Evolutionary conservation across 1,284 basidiomycete species (phyloP).

Genomic region (Apiotrichum veenhuisii): DNA sequence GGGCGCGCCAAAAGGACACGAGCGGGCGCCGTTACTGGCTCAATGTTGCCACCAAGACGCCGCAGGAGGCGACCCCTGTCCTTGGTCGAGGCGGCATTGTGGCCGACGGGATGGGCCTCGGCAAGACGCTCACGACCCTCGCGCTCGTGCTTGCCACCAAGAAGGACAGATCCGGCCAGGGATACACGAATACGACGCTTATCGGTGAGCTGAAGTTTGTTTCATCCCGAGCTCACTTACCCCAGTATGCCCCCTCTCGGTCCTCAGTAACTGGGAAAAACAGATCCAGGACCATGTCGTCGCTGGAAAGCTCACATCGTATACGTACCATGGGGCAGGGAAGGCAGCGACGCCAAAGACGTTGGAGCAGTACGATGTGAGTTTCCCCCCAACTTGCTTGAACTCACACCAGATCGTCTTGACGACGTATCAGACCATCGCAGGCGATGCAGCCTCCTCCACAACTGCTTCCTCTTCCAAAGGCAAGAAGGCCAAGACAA

Average conservation of each 20-base stretch:
- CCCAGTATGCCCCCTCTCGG: constrained; percentile 76
- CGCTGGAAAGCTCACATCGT: constrained; percentile 57
- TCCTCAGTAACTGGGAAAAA: constrained; percentile 86
- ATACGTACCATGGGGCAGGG: constrained; percentile 63
- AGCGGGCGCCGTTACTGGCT: constrained; percentile 43
- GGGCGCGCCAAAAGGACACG: constrained; percentile 63
- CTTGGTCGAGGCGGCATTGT: constrained; percentile 79
- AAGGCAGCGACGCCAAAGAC: constrained; percentile 60
- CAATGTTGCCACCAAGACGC: constrained; percentile 73
- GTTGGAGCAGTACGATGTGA: constrained; percentile 62
- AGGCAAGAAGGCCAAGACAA: constrained; percentile 33
- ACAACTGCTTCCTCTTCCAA: constrained; percentile 14
- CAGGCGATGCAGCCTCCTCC: constrained; percentile 23
- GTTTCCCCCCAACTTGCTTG: background rate
- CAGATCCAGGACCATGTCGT: constrained; percentile 75
- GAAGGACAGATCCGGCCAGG: constrained; percentile 55
- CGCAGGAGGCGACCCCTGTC: constrained; percentile 60
- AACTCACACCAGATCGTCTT: constrained; percentile 59
- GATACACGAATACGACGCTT: constrained; percentile 64
- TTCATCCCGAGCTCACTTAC: background rate
- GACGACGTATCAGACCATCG: constrained; percentile 74
- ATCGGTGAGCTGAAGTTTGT: constrained; percentile 68
- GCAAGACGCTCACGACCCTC: constrained; percentile 80
- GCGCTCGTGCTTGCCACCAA: constrained; percentile 71
- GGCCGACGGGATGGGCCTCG: constrained; percentile 82